Evolutionary conservation across 768 basidiomycete genomes (phyloP), one percentile per base, ranked within the genome.

Genomic region (Psilocybe azurescens): DNA sequence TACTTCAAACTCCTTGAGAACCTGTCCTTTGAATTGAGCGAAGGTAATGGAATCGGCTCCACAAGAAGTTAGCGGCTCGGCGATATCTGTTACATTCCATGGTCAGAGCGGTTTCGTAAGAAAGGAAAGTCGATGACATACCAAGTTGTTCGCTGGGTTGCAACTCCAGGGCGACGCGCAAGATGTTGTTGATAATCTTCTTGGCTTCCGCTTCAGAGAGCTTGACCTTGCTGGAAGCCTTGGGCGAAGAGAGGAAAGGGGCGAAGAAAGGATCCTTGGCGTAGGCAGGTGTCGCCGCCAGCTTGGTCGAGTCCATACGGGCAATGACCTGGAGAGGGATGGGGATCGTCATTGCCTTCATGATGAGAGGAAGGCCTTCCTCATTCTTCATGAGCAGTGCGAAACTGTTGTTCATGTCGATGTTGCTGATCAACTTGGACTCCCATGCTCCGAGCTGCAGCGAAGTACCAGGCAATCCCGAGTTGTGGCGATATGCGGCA

Each of bases 1-100:
- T n/a, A 76, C 67, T 44, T 70, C 72, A 16, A 75, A 62, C 51
- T 73, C 69, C 53, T 72, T 75, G 46, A 73, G 47, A 41, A 76
- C 66, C 47, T 71, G 68, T n/a, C 69, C 70, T 18, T 73, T 72
- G 57, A 76, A 70, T 59, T 77, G 75, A 4, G 72, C 73, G 58
- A 76, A 77, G 2, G 73, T 70, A 54, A 77, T 77, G 0, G 75
- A 77, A 58, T 76, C 76, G 9, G 73, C 69, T 5, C 75, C 75
- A 18, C 69, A 71, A 4, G 72, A 66, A 3, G 70, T 72, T 32
- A 77, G 64, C 24, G 73, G 66, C 14, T 73, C 70, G 14, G 65
- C 63, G 13, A 68, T 56, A 49, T 77, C 76, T 76, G 48, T 41
- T 53, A 13, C 33, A 11, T 51, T 10, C 2, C 16, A 24, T 5